Evolutionary conservation across 2,329 filamentous ascomycete genomes (phyloP).

Genomic region (Cytospora piceae): DNA sequence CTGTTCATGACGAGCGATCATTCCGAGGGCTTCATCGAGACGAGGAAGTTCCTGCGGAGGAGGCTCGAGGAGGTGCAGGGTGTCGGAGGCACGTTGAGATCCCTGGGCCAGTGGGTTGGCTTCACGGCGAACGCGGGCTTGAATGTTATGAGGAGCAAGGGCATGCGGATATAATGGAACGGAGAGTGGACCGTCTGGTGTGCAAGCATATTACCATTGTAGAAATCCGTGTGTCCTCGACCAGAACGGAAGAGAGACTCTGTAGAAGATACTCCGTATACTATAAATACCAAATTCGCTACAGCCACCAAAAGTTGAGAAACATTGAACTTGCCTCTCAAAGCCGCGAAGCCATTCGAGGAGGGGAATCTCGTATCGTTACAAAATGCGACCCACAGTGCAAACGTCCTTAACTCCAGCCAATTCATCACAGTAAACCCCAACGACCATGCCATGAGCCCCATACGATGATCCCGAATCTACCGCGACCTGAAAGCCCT

Average conservation of each 20-base stretch:
- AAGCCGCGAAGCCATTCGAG: not conserved
- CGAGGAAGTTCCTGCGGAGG: slow-evolving; percentile 77
- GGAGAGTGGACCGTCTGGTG: not conserved
- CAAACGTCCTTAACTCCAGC: not conserved
- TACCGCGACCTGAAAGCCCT: not conserved
- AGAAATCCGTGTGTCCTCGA: not conserved
- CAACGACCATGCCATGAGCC: not conserved
- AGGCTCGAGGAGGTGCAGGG: slow-evolving; percentile 71
- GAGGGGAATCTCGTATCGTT: not conserved
- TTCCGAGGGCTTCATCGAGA: slow-evolving; percentile 73
- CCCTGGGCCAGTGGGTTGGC: slow-evolving; percentile 75
- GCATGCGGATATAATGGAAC: slow-evolving; percentile 71
- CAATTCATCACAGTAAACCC: not conserved
- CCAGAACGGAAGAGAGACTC: not conserved
- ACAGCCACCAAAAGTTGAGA: not conserved
- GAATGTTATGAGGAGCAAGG: slow-evolving; percentile 87
- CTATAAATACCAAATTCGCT: no score
- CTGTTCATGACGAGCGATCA: slow-evolving; percentile 92
- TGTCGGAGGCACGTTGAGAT: slow-evolving; percentile 64
- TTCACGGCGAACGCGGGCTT: slow-evolving; percentile 78
- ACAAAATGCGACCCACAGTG: not conserved
- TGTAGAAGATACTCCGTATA: not conserved
- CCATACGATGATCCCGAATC: not conserved
- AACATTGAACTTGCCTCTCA: not conserved
- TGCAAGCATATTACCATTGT: not conserved